phyloP scores from a whole-genome alignment of 2,329 filamentous ascomycete species.

The Leptographium wingfieldii region DNA sequence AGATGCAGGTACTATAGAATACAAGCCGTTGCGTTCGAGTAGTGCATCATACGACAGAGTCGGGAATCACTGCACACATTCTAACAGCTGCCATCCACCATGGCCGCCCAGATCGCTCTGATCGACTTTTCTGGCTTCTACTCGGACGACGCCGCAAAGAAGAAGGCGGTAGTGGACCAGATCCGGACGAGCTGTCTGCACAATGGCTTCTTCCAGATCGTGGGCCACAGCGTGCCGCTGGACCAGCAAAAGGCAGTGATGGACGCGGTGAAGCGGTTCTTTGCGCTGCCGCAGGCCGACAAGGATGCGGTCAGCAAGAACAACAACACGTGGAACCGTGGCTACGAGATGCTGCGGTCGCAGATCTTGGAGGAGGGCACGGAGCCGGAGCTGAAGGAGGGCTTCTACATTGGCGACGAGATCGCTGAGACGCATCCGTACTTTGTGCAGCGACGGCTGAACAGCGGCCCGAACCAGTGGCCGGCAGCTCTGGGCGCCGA shows the following conservation, averaged over 20 bases:
- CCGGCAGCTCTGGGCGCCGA: conserved; percentile 6
- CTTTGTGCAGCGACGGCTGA: conserved; percentile 17
- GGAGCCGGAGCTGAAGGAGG: conserved; percentile 26
- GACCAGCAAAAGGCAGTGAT: conserved; percentile 28
- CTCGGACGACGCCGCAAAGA: conserved; percentile 2
- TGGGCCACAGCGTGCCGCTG: conserved; percentile 30
- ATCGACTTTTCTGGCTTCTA: conserved; percentile 13
- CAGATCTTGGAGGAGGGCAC: conserved; percentile 18
- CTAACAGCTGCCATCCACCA: neutral
- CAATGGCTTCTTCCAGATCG: conserved; percentile 42
- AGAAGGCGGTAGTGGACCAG: conserved; percentile 8
- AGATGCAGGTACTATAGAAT: neutral
- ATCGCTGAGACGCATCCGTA: conserved; percentile 15
- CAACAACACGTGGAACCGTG: conserved; percentile 22
- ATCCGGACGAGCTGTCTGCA: conserved; percentile 26
- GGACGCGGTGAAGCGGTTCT: conserved; percentile 30
- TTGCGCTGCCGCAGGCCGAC: conserved; percentile 28
- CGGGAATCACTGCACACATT: neutral
- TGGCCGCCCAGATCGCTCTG: conserved; percentile 4
- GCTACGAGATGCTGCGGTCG: conserved; percentile 22
- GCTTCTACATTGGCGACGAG: conserved; percentile 25
- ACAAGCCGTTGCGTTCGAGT: neutral
- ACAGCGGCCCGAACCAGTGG: conserved; percentile 25
- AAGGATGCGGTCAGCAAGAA: conserved; percentile 24
- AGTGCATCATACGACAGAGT: no score